Evolutionary conservation across 2,329 filamentous ascomycete genomes (phyloP).

Genomic region (Talaromyces funiculosus): DNA sequence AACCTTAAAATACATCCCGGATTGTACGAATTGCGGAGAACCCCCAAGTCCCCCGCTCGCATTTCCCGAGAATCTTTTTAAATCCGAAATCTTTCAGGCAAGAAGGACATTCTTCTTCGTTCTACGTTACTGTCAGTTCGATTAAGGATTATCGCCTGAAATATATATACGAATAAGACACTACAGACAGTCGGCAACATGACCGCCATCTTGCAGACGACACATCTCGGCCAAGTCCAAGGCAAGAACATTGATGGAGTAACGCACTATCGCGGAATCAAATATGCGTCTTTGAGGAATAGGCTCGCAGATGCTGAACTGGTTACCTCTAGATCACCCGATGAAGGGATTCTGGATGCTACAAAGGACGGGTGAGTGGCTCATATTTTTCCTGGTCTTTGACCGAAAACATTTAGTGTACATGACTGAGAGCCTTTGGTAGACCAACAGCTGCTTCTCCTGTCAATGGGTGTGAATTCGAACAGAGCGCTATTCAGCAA

Average conservation of each 20-base stretch:
- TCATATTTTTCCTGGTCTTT: not conserved
- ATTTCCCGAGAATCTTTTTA: not conserved
- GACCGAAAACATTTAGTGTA: too few relatives aligned
- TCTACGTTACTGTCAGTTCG: not conserved
- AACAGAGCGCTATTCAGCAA: slow-evolving; percentile 48
- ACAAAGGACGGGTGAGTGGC: slow-evolving; percentile 31
- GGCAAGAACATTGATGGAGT: slow-evolving; percentile 24
- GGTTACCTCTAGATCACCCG: slow-evolving; percentile 18
- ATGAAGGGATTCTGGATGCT: slow-evolving; percentile 26
- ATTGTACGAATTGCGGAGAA: not conserved
- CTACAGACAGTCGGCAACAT: not conserved
- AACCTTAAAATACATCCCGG: not conserved
- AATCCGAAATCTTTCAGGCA: not conserved
- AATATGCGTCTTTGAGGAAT: slow-evolving; percentile 33
- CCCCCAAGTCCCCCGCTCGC: not conserved
- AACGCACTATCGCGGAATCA: slow-evolving; percentile 32
- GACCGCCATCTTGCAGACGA: slow-evolving; percentile 20
- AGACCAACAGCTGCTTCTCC: slow-evolving; percentile 38
- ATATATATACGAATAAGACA: not conserved
- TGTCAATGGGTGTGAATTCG: slow-evolving; percentile 38
- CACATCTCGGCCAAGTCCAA: slow-evolving; percentile 24
- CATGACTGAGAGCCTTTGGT: not conserved
- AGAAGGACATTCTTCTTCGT: not conserved
- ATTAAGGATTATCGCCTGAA: too few relatives aligned
- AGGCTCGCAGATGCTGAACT: slow-evolving; percentile 32